Evolutionary conservation across 2,329 filamentous ascomycete genomes (phyloP).

Genomic region (Hypoxylon sp.): DNA sequence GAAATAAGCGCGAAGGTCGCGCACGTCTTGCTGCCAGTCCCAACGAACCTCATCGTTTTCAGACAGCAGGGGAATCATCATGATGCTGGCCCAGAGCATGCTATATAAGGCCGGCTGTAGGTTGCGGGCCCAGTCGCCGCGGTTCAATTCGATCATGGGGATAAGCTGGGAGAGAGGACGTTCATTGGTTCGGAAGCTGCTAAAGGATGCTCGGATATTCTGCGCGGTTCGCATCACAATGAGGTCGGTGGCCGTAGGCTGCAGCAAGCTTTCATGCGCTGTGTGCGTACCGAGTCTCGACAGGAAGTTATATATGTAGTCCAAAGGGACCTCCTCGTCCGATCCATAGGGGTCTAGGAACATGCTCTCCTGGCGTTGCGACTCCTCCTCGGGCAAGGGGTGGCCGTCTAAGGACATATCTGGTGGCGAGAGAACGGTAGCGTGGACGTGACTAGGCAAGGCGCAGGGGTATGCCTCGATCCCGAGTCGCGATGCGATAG

Average conservation of each 20-base stretch:
- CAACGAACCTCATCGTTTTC: slow-evolving; percentile 51
- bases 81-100: slow-evolving; percentile 74
- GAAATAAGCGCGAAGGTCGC: slow-evolving; percentile 70
- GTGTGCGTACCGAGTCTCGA: slow-evolving; percentile 56
- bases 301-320: slow-evolving; percentile 68
- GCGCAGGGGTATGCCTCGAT: slow-evolving; percentile 81
- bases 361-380: slow-evolving; percentile 64
- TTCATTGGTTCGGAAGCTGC: slow-evolving; percentile 52
- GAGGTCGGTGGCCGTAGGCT: slow-evolving; percentile 68
- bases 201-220: slow-evolving; percentile 81
- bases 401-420: slow-evolving; percentile 68
- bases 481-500: slow-evolving; percentile 76
- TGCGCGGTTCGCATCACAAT: slow-evolving; percentile 79
- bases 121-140: slow-evolving; percentile 65
- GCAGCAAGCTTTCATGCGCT: slow-evolving; percentile 62
- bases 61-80: slow-evolving; percentile 58
- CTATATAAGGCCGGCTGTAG: slow-evolving; percentile 71
- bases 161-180: slow-evolving; percentile 50
- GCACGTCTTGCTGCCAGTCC: slow-evolving; percentile 69
- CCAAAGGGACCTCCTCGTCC: slow-evolving; percentile 69
- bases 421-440: slow-evolving; percentile 71
- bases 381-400: slow-evolving; percentile 50
- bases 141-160: slow-evolving; percentile 48
- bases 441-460: slow-evolving; percentile 86
- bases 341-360: slow-evolving; percentile 85